Percentiles rank a stretch among this genome's conserved stretches.
Conservation (phyloP, 495 filamentous ascomycete species). For the Paragyromitra xinjiangensis region DNA sequence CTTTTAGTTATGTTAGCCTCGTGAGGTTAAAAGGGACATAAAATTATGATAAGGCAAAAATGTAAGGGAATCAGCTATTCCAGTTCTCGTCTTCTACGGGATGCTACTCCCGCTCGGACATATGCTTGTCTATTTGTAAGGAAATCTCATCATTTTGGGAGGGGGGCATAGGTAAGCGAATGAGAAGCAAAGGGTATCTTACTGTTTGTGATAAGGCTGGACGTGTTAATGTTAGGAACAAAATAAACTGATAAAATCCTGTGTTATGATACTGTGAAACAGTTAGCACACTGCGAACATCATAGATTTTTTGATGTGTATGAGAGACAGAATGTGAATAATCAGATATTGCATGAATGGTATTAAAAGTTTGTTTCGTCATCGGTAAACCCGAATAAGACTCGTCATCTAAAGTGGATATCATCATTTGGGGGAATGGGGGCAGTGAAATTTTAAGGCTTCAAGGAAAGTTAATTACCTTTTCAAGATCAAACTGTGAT, state of each 20-base stretch:
- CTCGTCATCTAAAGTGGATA: slow-evolving; percentile 79
- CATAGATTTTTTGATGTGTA: slow-evolving; percentile 16
- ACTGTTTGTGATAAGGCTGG: slow-evolving; percentile 17
- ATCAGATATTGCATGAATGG: slow-evolving; percentile 84
- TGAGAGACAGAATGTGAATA: slow-evolving; percentile 30
- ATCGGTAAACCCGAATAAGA: slow-evolving; percentile 83
- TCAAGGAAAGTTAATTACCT: slow-evolving; percentile 25
- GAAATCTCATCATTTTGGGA: slow-evolving; percentile 69
- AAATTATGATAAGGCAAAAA: slow-evolving; percentile 3
- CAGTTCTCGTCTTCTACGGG: slow-evolving; percentile 70
- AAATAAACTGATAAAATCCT: background rate
- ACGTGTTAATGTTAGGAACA: slow-evolving; percentile 3
- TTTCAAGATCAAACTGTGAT: background rate
- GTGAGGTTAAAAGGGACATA: background rate
- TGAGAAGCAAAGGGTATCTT: slow-evolving; percentile 35
- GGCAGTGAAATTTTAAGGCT: slow-evolving; percentile 18
- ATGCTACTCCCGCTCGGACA: slow-evolving; percentile 77
- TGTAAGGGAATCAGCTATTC: slow-evolving; percentile 59
- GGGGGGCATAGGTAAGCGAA: slow-evolving; percentile 8
- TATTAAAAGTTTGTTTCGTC: slow-evolving; percentile 73
- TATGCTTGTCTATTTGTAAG: slow-evolving; percentile 83
- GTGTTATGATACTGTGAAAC: background rate
- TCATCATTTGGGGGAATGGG: slow-evolving; percentile 67
- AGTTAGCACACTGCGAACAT: slow-evolving; percentile 36
- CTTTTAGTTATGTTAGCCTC: slow-evolving; percentile 9